phyloP scores from a whole-genome alignment of 306 rosid genomes.

The Cucumis melo region DNA sequence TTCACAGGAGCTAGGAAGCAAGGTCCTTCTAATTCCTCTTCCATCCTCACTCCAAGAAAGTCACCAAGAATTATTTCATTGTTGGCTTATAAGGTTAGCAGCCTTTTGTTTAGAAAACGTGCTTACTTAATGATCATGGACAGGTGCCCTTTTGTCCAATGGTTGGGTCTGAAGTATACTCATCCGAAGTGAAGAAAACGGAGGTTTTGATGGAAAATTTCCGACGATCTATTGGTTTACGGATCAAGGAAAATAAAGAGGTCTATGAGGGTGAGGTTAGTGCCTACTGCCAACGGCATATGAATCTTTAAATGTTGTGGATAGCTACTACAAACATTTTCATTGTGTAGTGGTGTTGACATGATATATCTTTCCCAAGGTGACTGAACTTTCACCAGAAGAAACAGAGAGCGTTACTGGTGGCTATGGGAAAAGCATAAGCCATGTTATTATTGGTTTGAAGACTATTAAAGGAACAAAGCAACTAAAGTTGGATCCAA shows the following conservation, averaged over 20 bases:
- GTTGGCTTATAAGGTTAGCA: not conserved
- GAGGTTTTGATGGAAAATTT: conserved; percentile 94
- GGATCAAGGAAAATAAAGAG: conserved; percentile 93
- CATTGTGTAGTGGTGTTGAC: conserved; percentile 5
- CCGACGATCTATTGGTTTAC: conserved; percentile 79
- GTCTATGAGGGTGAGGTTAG: conserved; percentile 97
- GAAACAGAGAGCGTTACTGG: conserved; percentile 86
- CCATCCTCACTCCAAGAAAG: not conserved
- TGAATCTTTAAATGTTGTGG: not conserved
- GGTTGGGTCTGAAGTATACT: conserved; percentile 97
- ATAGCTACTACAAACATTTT: not conserved
- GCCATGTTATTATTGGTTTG: conserved; percentile 90
- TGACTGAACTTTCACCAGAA: conserved; percentile 89
- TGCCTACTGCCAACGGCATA: not conserved
- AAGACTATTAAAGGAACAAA: conserved; percentile 96
- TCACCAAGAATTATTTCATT: not conserved
- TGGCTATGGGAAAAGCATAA: conserved; percentile 95
- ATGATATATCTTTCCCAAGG: conserved; percentile 35
- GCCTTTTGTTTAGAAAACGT: not conserved
- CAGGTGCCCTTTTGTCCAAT: conserved; percentile 97
- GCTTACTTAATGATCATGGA: not conserved
- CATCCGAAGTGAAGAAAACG: conserved; percentile 92
- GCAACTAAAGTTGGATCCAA: conserved; percentile 92
- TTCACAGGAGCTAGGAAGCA: conserved; percentile 94
- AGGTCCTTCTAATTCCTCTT: conserved; percentile 33